Conservation (phyloP, 176 grass and related monocot genomes). For the Tillandsia fasciculata region DNA sequence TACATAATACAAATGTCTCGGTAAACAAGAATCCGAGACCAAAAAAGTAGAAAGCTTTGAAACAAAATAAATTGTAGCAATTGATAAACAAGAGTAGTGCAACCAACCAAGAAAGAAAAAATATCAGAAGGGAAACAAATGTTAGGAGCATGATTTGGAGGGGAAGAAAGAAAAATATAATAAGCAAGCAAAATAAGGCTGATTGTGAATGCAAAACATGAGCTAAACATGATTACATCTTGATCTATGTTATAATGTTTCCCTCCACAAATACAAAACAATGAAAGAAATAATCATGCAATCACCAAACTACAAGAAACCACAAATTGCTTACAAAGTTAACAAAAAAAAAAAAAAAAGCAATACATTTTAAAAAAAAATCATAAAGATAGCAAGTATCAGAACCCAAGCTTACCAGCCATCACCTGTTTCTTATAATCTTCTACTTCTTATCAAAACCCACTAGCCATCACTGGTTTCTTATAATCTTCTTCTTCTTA, state of each 20-base stretch:
- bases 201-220: neutral
- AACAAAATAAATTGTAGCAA: conserved; percentile 6
- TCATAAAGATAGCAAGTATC: no score
- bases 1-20: conserved; percentile 12
- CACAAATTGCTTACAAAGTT: no score
- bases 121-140: neutral
- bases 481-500: no score
- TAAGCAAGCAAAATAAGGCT: neutral
- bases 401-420: no score
- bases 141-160: neutral
- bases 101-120: conserved; percentile 2
- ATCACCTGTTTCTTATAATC: no score
- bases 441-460: no score
- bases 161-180: neutral
- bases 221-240: neutral
- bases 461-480: no score
- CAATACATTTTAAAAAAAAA: no score
- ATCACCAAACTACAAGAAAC: no score
- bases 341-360: no score
- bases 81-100: neutral
- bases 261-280: no score
- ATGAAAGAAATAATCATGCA: no score
- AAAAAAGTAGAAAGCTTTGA: conserved; percentile 10
- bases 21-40: neutral
- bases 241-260: neutral